phyloP scores from a whole-genome alignment of 176 grass and related monocot species.

The Juncus inflexus region DNA sequence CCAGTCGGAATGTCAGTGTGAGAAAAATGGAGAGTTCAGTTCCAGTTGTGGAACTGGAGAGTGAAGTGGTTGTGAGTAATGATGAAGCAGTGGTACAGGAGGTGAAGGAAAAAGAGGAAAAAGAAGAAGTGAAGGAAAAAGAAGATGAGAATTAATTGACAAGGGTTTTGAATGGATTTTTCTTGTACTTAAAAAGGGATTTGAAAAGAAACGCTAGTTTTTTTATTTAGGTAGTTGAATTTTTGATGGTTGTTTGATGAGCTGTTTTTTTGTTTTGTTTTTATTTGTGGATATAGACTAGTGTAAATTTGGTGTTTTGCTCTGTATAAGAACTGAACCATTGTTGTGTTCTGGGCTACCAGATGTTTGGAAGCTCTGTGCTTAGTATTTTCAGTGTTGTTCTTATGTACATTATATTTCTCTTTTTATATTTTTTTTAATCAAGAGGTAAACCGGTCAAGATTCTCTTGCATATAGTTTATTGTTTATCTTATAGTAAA shows the following conservation, averaged over 20 bases:
- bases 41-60: slow-evolving; percentile 34
- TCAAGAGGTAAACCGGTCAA: too few relatives aligned
- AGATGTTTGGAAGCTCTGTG: slow-evolving; percentile 26
- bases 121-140: slow-evolving; percentile 26
- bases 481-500: slow-evolving; percentile 9
- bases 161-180: slow-evolving; percentile 22
- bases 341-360: slow-evolving; percentile 13
- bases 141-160: slow-evolving; percentile 14
- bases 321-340: slow-evolving; percentile 24
- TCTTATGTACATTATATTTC: slow-evolving; percentile 18
- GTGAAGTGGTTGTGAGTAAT: slow-evolving; percentile 41
- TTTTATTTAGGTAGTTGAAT: slow-evolving; percentile 17
- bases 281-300: slow-evolving; percentile 29
- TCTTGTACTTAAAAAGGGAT: slow-evolving; percentile 31
- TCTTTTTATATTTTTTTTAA: background rate
- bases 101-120: slow-evolving; percentile 34
- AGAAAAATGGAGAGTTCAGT: slow-evolving; percentile 20
- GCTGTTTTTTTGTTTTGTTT: too few relatives aligned
- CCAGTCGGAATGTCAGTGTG: slow-evolving; percentile 2
- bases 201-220: background rate
- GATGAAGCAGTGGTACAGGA: slow-evolving; percentile 29
- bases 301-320: slow-evolving; percentile 50
- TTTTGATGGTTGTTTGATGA: slow-evolving; percentile 21
- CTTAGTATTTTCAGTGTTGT: slow-evolving; percentile 37
- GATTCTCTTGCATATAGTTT: background rate